Evolutionary conservation across 2,329 filamentous ascomycete genomes (phyloP), one percentile per base, ranked within the genome.

Genomic region (Cryphonectria radicalis): DNA sequence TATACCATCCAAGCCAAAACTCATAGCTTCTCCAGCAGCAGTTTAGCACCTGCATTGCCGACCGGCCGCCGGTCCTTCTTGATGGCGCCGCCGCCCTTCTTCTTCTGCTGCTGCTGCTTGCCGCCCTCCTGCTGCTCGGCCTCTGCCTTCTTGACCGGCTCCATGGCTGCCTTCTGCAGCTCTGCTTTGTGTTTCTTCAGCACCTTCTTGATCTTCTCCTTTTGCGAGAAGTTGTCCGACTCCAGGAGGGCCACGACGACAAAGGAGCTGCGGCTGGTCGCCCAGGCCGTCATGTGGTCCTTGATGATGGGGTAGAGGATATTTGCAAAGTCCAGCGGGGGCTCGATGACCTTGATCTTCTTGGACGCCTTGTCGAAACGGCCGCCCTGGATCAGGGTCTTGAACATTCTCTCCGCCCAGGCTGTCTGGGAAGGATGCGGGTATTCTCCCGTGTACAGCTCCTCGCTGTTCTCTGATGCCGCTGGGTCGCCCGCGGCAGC

Each of bases 341-440:
- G 94, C 65, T 94, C 90, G 2, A 92, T 87, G 32, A 90, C 88
- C 77, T 92, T 87, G 62, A 96, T 82, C 70, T 86, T 89, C 81
- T 94, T 94, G 2, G 89, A 86, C 60, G 86, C 86, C 73, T 89
- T 89, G 81, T 98, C 94, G 79, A 93, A 99, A 71, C 90, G 91
- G 37, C 97, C 96, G 59, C 96, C 96, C 69, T 94, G 91, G 35
- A 98, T 94, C 10, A 99, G 88, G 0, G 92, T 92, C 84, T 97
- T 98, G 77, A 98, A 87, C 91, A 98, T 92, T 72, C 94, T 91
- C 22, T 93, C 94, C 57, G 90, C 92, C 76, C 86, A 86, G 0
- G 89, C 79, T 53, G 88, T 86, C 76, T 88, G 84, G 37, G 90
- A 88, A 69, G 92, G 85, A 78, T 94, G 91, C 42, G 81, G 77